A percentile compares a stretch with the other conserved stretches of the same genome.
Evolutionary conservation across 2,329 filamentous ascomycete genomes (phyloP).

Genomic region (Stagonosporopsis cucurbitacearum): DNA sequence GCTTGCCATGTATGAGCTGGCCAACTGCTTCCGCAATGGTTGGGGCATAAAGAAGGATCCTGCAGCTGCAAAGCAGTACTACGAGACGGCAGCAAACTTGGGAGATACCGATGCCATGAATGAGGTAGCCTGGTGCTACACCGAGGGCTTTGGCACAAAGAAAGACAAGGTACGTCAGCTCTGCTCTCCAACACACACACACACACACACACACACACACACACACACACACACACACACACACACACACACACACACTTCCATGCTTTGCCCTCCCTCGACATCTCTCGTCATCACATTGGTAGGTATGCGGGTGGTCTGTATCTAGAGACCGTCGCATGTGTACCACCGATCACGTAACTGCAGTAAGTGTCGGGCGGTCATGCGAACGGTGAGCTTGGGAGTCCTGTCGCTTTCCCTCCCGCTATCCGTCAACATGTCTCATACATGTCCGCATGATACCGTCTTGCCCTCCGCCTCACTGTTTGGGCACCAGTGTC

Average conservation of each 20-base stretch:
- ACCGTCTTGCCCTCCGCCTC: slow-evolving; percentile 39
- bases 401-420: slow-evolving; percentile 20
- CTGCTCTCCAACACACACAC: not conserved
- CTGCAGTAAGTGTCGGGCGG: not conserved
- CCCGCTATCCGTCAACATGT: slow-evolving; percentile 9
- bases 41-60: slow-evolving; percentile 91
- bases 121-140: slow-evolving; percentile 92
- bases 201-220: too few relatives aligned
- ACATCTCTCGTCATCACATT: slow-evolving; percentile 11
- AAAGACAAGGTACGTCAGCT: slow-evolving; percentile 88
- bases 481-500: slow-evolving; percentile 50
- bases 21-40: slow-evolving; percentile 89
- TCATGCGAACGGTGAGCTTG: slow-evolving; percentile 35
- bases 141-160: slow-evolving; percentile 95
- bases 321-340: slow-evolving; percentile 10
- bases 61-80: slow-evolving; percentile 86
- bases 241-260: too few relatives aligned
- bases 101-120: slow-evolving; percentile 99
- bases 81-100: slow-evolving; percentile 95
- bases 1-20: slow-evolving; percentile 93
- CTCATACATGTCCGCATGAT: slow-evolving; percentile 18
- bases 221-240: too few relatives aligned
- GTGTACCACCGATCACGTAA: slow-evolving; percentile 36
- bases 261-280: slow-evolving; percentile 1
- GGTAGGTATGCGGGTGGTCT: not conserved